These are phyloP conservation scores for Coprinopsis sp. DNA, from an alignment of 768 basidiomycete genomes.

Conservation along the genomic window DNA sequence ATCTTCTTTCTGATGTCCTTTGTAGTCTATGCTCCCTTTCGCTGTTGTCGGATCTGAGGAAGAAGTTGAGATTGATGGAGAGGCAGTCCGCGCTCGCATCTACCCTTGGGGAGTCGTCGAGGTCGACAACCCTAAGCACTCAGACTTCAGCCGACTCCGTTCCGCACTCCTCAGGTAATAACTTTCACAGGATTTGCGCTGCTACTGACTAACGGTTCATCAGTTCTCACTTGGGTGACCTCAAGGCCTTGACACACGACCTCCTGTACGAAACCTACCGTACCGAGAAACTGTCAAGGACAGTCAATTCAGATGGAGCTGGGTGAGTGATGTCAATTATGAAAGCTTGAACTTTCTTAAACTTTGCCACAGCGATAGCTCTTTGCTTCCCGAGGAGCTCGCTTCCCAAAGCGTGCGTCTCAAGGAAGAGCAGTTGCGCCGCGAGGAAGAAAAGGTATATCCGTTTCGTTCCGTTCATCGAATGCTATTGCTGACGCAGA, in stretches of 20 bases:
- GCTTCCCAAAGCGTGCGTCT: slow-evolving; percentile 95
- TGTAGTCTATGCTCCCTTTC: slow-evolving; percentile 86
- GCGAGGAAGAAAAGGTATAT: slow-evolving; percentile 90
- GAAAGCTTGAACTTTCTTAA: slow-evolving; percentile 18
- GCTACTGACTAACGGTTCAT: slow-evolving; percentile 9
- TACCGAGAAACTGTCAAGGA: slow-evolving; percentile 93
- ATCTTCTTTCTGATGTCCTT: neutral
- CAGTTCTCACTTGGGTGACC: slow-evolving; percentile 90
- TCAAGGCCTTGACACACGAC: slow-evolving; percentile 93
- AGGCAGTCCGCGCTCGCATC: slow-evolving; percentile 86
- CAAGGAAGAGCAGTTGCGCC: slow-evolving; percentile 97
- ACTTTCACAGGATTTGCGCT: slow-evolving; percentile 15
- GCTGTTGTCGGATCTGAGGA: slow-evolving; percentile 97
- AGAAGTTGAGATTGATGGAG: slow-evolving; percentile 89
- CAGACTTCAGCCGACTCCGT: slow-evolving; percentile 93
- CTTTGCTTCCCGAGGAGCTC: slow-evolving; percentile 92
- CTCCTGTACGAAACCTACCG: slow-evolving; percentile 95
- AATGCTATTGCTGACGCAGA: slow-evolving; percentile 10
- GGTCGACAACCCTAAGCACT: slow-evolving; percentile 99
- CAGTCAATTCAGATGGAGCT: slow-evolving; percentile 76
- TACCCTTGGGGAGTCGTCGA: slow-evolving; percentile 99
- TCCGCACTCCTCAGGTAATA: slow-evolving; percentile 88
- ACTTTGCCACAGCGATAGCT: slow-evolving; percentile 57
- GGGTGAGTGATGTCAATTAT: slow-evolving; percentile 41
- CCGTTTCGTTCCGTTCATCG: neutral